Evolutionary conservation across 1,139 yeast species (phyloP).

Genomic region (Torulaspora globosa): DNA sequence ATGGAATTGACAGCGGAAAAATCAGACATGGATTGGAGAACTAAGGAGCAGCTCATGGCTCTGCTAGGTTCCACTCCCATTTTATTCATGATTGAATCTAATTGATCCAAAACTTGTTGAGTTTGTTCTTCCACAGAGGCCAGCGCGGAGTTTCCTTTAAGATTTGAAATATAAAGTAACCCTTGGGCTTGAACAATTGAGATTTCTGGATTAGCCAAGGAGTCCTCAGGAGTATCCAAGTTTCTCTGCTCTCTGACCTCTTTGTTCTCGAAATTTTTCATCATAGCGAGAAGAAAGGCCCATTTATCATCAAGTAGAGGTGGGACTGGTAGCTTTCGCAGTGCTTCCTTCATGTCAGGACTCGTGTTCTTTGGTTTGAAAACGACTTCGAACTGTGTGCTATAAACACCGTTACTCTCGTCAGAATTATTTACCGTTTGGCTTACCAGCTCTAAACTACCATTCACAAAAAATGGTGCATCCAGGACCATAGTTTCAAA

Average conservation of each 20-base stretch:
- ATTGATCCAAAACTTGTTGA: conserved; percentile 44
- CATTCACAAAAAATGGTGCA: conserved; percentile 71
- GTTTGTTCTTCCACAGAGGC: conserved; percentile 45
- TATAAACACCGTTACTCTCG: conserved; percentile 61
- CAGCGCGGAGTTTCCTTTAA: conserved; percentile 36
- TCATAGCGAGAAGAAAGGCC: conserved; percentile 36
- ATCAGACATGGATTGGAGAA: conserved; percentile 59
- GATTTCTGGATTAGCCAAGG: not conserved
- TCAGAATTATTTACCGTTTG: conserved; percentile 45
- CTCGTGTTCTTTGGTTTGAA: conserved; percentile 39
- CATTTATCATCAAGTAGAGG: conserved; percentile 50
- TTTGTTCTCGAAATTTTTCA: not conserved
- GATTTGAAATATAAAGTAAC: conserved; percentile 50
- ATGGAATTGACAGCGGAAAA: conserved; percentile 58
- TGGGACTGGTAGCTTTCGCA: conserved; percentile 42
- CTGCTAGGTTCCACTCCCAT: conserved; percentile 35
- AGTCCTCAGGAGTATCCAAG: not conserved
- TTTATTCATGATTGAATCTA: conserved; percentile 38
- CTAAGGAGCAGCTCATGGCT: conserved; percentile 52
- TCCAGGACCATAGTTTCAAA: conserved; percentile 90
- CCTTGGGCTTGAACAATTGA: conserved; percentile 30
- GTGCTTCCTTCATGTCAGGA: conserved; percentile 22
- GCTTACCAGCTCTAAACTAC: conserved; percentile 44
- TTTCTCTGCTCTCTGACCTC: not conserved
- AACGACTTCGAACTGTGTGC: conserved; percentile 45